A percentile compares a stretch with the other conserved stretches of the same genome.
Conservation (phyloP, 2,329 filamentous ascomycete species). For the Torrubiellomyces zombiae region DNA sequence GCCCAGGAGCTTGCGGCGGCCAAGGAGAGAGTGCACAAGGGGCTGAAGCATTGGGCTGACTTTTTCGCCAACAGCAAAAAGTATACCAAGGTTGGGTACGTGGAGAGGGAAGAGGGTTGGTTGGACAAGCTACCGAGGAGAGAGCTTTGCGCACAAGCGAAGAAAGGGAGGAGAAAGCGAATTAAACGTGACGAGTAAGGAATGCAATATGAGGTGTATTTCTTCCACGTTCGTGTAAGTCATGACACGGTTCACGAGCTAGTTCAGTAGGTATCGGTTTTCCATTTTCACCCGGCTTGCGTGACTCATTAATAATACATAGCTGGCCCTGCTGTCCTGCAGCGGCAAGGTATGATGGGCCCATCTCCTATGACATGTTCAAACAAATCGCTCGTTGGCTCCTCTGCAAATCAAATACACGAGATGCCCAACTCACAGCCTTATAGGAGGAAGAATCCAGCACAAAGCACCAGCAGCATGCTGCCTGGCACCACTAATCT, state of each 20-base stretch:
- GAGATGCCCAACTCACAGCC: no score
- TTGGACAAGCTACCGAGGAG: slow-evolving; percentile 44
- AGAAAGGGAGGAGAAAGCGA: slow-evolving; percentile 36
- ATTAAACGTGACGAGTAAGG: background rate
- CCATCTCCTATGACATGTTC: no score
- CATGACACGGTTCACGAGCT: no score
- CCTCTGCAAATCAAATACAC: no score
- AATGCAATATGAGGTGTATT: no score
- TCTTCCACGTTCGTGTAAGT: no score
- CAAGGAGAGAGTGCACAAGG: slow-evolving; percentile 43
- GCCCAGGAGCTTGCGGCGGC: slow-evolving; percentile 51
- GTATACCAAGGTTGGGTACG: slow-evolving; percentile 65
- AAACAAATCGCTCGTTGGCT: no score
- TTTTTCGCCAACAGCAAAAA: slow-evolving; percentile 70
- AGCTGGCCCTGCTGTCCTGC: no score
- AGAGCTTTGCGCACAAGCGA: slow-evolving; percentile 54
- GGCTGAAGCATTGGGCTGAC: slow-evolving; percentile 63
- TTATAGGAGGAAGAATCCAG: slow-evolving; percentile 25
- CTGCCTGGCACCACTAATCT: slow-evolving; percentile 22
- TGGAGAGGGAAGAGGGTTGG: slow-evolving; percentile 45
- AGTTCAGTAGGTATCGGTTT: no score
- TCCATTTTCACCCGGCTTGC: no score
- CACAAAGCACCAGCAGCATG: slow-evolving; percentile 25
- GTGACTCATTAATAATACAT: no score
- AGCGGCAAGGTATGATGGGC: no score